Evolutionary conservation across 1,139 yeast genomes (phyloP), one percentile per base, ranked within the genome.

Genomic region (Blastobotrys persicus): DNA sequence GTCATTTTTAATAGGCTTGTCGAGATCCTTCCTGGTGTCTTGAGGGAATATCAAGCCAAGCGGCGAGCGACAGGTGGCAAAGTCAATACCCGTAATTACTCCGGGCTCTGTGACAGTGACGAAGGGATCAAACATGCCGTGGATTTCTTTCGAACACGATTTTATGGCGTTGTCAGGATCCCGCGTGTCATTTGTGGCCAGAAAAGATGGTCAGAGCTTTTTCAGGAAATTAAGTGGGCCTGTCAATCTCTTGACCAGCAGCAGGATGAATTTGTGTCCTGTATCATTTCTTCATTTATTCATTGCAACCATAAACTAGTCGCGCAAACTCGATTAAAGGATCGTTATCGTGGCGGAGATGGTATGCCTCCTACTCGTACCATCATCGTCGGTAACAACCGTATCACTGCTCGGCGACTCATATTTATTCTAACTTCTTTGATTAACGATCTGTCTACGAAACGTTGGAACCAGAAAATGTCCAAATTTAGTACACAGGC

Each of bases 131-230:
- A 41, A 9, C 39, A 38, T 2, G 56, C 62, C 1, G 56, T 58
- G 4, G 59, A 59, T 12, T 49, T 46, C 28, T 61, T 61, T 49
- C 53, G 49, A 42, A 42, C 50, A 31, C 50, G 63, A 34, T 56
- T 58, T 43, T 47, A 52, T 26, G 53, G 54, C 16, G 58, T 56
- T 2, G 51, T 61, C 23, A 52, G 56, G 14, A 59, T 62, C n/a
- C 67, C 67, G 4, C 52, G 67, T 4, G 65, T 62, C 5, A 43
- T 63, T 12, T 62, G 65, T 44, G 67, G 67, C 12, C 66, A 62
- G 42, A 56, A 58, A 33, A 47, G 61, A 31, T 61, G 64, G 65
- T 45, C 53, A 1, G 64, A 60, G 42, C 50, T 61, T 11, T 50
- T 51, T 23, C 51, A 52, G 12, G 58, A 60, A 46, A 47, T 62